phyloP scores from a whole-genome alignment of 495 filamentous ascomycete genomes.

The Saxophila tyrrhenica region DNA sequence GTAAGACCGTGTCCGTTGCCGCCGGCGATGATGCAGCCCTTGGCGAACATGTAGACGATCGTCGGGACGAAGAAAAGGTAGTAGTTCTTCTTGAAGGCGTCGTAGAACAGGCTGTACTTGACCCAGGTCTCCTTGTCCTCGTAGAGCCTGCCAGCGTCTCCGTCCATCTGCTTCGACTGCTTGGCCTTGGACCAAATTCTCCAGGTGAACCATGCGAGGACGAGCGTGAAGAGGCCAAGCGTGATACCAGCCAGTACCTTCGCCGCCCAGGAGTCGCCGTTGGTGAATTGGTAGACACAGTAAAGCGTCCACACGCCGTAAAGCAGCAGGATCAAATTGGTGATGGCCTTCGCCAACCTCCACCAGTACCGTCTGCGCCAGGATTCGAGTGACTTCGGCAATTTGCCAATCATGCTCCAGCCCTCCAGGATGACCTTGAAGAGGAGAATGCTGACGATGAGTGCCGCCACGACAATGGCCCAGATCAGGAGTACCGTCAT shows the following conservation, averaged over 20 bases:
- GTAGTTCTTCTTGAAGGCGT: conserved; percentile 80
- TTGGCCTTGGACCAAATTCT: conserved; percentile 71
- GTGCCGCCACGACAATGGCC: conserved; percentile 71
- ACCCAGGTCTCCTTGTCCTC: conserved; percentile 86
- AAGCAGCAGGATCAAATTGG: conserved; percentile 78
- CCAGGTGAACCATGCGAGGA: conserved; percentile 68
- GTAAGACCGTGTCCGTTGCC: conserved; percentile 75
- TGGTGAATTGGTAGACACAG: conserved; percentile 88
- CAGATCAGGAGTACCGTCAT: conserved; percentile 91
- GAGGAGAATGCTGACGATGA: conserved; percentile 76
- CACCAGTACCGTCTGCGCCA: conserved; percentile 98
- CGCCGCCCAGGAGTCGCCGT: conserved; percentile 92
- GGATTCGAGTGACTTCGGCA: conserved; percentile 65
- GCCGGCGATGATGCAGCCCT: conserved; percentile 76
- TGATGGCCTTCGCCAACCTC: conserved; percentile 74
- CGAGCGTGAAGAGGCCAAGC: conserved; percentile 62
- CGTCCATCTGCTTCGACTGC: conserved; percentile 59
- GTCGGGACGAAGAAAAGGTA: conserved; percentile 94
- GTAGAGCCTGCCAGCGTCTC: conserved; percentile 62
- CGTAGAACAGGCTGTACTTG: conserved; percentile 96
- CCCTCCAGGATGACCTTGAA: conserved; percentile 86
- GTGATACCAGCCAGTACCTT: conserved; percentile 77
- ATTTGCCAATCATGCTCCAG: conserved; percentile 82
- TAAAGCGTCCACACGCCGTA: conserved; percentile 95
- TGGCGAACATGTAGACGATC: conserved; percentile 88